Evolutionary conservation across 768 basidiomycete species (phyloP).

Genomic region (Lyophyllum decastes): DNA sequence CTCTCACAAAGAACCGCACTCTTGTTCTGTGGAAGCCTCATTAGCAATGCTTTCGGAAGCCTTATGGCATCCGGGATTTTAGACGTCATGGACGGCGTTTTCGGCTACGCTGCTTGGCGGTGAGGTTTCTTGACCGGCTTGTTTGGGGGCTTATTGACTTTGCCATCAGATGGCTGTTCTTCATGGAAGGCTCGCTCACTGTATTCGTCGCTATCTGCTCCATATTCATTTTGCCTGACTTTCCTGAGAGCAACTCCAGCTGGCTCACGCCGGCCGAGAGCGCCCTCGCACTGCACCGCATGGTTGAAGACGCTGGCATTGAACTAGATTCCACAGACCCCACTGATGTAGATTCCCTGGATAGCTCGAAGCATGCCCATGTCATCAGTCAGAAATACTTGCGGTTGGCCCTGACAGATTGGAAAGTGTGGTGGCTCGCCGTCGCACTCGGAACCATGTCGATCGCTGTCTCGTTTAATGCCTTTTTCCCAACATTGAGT

Average conservation of each 20-base stretch:
- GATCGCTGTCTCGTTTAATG: slow-evolving; percentile 72
- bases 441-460: slow-evolving; percentile 61
- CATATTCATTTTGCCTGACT: slow-evolving; percentile 77
- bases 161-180: slow-evolving; percentile 70
- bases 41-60: slow-evolving; percentile 85
- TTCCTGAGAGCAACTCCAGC: slow-evolving; percentile 59
- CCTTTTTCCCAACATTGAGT: slow-evolving; percentile 77
- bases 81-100: slow-evolving; percentile 69
- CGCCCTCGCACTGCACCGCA: slow-evolving; percentile 59
- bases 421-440: slow-evolving; percentile 85
- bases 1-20: slow-evolving; percentile 74
- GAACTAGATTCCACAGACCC: slow-evolving; percentile 44
- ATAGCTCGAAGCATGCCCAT: not conserved
- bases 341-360: not conserved
- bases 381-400: slow-evolving; percentile 47
- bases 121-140: slow-evolving; percentile 30
- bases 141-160: not conserved
- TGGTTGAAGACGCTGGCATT: slow-evolving; percentile 67
- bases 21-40: slow-evolving; percentile 73
- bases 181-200: slow-evolving; percentile 68
- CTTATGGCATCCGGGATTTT: slow-evolving; percentile 83
- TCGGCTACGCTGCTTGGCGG: slow-evolving; percentile 82
- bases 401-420: slow-evolving; percentile 65
- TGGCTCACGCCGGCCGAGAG: slow-evolving; percentile 68
- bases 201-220: slow-evolving; percentile 55